Evolutionary conservation across 177 flowering plant species (phyloP).

Genomic region (Tripterygium wilfordii): DNA sequence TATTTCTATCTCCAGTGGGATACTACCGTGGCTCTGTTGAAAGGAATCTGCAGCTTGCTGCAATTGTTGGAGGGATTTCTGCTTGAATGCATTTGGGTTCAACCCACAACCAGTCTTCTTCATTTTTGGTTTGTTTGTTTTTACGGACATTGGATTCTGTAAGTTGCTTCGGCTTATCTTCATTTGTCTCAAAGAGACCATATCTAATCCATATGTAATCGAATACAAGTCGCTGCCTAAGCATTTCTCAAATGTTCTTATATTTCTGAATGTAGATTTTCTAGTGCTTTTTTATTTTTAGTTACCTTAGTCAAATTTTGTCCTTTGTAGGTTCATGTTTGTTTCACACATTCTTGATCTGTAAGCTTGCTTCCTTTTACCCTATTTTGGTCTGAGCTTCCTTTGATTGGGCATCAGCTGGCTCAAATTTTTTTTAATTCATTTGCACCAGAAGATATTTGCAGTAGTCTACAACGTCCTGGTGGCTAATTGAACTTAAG

Average conservation of each 20-base stretch:
- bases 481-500: background rate
- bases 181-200: background rate
- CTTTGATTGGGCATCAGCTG: too few relatives aligned
- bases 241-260: background rate
- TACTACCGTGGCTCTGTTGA: constrained; percentile 69
- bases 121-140: constrained; percentile 53
- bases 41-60: constrained; percentile 68
- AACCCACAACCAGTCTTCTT: constrained; percentile 46
- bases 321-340: too few relatives aligned
- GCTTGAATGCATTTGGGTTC: constrained; percentile 59
- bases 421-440: too few relatives aligned
- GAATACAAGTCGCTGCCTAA: background rate
- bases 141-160: constrained; percentile 75
- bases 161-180: constrained; percentile 11
- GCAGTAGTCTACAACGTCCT: too few relatives aligned
- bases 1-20: constrained; percentile 75
- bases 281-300: background rate
- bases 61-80: constrained; percentile 49
- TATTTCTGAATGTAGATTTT: too few relatives aligned
- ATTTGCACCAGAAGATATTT: too few relatives aligned
- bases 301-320: background rate
- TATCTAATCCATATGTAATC: background rate
- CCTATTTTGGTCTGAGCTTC: too few relatives aligned
- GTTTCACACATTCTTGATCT: too few relatives aligned
- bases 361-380: too few relatives aligned